phyloP scores from a whole-genome alignment of 2,329 filamentous ascomycete species.

The Penicillium hesseltinei region DNA sequence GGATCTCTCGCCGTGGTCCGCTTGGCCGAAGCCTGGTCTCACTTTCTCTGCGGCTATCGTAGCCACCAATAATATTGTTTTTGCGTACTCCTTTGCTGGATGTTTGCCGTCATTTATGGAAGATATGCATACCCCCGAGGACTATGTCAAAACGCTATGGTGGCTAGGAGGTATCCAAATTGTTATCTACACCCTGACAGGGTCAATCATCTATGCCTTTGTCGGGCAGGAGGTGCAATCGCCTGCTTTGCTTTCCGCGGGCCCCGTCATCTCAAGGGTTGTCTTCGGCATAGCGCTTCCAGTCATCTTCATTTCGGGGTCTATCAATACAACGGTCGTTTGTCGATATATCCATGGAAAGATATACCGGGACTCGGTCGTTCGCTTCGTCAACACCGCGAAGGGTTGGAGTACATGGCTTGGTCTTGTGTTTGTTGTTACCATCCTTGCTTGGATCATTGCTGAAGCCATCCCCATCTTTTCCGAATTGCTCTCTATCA shows the following conservation, averaged over 20 bases:
- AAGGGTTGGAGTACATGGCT: slow-evolving; percentile 19
- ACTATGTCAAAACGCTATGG: slow-evolving; percentile 8
- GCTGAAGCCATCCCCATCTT: slow-evolving; percentile 20
- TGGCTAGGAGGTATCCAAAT: slow-evolving; percentile 9
- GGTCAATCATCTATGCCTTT: slow-evolving; percentile 9
- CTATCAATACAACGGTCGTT: slow-evolving; percentile 17
- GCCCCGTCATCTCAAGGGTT: slow-evolving; percentile 4
- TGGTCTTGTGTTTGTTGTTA: slow-evolving; percentile 8
- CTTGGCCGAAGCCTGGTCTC: slow-evolving; percentile 8
- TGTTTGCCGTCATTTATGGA: slow-evolving; percentile 8
- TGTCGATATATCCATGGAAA: slow-evolving; percentile 20
- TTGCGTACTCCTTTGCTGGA: slow-evolving; percentile 6
- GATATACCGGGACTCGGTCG: slow-evolving; percentile 10
- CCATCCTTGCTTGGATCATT: slow-evolving; percentile 16
- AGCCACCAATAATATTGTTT: slow-evolving; percentile 7
- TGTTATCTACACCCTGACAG: slow-evolving; percentile 4
- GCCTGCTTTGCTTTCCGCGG: slow-evolving; percentile 5
- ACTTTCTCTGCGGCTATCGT: slow-evolving; percentile 8
- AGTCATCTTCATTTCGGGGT: slow-evolving; percentile 17
- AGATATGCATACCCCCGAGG: slow-evolving; percentile 8
- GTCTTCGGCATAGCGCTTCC: slow-evolving; percentile 8
- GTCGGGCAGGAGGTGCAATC: slow-evolving; percentile 9
- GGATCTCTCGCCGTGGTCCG: slow-evolving; percentile 8
- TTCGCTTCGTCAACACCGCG: slow-evolving; percentile 15
- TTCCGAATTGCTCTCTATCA: slow-evolving; percentile 14